Percentiles rank a stretch among this genome's conserved stretches.
These are phyloP conservation scores for Rehmannia glutinosa DNA, from an alignment of 257 asterid species.

Conservation along the genomic window DNA sequence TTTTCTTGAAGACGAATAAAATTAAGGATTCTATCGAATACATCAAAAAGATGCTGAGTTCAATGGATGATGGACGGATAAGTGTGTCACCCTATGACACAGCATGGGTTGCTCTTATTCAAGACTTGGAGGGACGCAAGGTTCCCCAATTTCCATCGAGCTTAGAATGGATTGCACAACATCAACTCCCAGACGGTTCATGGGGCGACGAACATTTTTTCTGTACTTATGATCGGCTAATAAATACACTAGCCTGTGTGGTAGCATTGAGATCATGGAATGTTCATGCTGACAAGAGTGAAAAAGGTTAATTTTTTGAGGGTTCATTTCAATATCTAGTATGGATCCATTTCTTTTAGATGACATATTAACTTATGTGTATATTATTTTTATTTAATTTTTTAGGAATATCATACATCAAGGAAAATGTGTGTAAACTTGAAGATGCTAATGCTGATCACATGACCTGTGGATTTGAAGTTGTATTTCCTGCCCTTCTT, in stretches of 20 bases:
- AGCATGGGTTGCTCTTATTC: no score
- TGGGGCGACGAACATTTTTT: conserved; percentile 37
- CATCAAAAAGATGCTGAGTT: conserved; percentile 12
- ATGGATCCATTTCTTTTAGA: no score
- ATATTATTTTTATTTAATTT: no score
- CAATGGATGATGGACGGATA: conserved; percentile 35
- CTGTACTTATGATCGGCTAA: conserved; percentile 26
- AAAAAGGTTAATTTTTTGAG: conserved; percentile 15
- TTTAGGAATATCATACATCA: conserved; percentile 31
- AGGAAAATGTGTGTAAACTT: conserved; percentile 27
- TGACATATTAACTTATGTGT: neutral
- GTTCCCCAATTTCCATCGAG: conserved; percentile 34
- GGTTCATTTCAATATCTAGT: no score
- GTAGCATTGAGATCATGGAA: conserved; percentile 39
- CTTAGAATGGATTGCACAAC: conserved; percentile 30
- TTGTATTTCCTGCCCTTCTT: conserved; percentile 35
- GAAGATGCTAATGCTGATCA: conserved; percentile 22
- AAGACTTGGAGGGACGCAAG: neutral
- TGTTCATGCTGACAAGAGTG: neutral
- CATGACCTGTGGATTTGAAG: conserved; percentile 46
- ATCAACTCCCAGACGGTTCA: conserved; percentile 48
- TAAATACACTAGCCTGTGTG: conserved; percentile 45
- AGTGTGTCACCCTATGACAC: conserved; percentile 37
- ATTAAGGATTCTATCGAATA: neutral
- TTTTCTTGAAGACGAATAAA: neutral